Evolutionary conservation across 371 early-diverging fungal genomes (phyloP).

Genomic region (Apophysomyces elegans): DNA sequence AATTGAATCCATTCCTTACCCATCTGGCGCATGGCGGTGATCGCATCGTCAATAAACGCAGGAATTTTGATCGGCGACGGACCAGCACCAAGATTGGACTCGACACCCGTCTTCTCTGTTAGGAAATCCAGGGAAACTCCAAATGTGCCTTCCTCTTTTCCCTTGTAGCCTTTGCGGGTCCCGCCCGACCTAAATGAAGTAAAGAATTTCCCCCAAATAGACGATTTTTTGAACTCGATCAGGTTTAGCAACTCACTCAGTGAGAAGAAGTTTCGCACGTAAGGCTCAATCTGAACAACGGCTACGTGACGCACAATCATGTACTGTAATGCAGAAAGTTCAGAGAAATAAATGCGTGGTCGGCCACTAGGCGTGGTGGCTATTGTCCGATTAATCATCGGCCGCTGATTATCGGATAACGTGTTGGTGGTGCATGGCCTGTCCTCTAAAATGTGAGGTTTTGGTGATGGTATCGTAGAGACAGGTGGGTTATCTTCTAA

Average conservation of each 20-base stretch:
- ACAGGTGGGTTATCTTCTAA: constrained; percentile 10
- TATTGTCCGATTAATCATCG: constrained; percentile 7
- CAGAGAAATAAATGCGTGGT: constrained; percentile 67
- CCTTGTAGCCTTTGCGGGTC: constrained; percentile 51
- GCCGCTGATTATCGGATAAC: background rate
- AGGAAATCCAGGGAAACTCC: constrained; percentile 49
- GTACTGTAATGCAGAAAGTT: constrained; percentile 83
- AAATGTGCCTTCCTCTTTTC: constrained; percentile 65
- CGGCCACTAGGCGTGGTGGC: constrained; percentile 18
- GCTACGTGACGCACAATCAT: constrained; percentile 90
- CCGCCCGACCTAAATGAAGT: constrained; percentile 60
- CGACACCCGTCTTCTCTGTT: constrained; percentile 74
- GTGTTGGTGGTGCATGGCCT: background rate
- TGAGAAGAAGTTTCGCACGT: constrained; percentile 67
- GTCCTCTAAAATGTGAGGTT: background rate
- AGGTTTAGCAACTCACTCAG: constrained; percentile 71
- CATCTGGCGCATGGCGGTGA: constrained; percentile 79
- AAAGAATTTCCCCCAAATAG: constrained; percentile 78
- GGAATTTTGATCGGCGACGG: constrained; percentile 81
- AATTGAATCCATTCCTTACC: constrained; percentile 30
- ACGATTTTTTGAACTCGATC: constrained; percentile 72
- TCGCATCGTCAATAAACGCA: constrained; percentile 83
- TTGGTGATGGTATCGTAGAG: background rate
- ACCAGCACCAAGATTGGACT: constrained; percentile 80
- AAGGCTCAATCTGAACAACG: constrained; percentile 73